phyloP scores from a whole-genome alignment of 1,284 basidiomycete species.

The Heliocybe sulcata region DNA sequence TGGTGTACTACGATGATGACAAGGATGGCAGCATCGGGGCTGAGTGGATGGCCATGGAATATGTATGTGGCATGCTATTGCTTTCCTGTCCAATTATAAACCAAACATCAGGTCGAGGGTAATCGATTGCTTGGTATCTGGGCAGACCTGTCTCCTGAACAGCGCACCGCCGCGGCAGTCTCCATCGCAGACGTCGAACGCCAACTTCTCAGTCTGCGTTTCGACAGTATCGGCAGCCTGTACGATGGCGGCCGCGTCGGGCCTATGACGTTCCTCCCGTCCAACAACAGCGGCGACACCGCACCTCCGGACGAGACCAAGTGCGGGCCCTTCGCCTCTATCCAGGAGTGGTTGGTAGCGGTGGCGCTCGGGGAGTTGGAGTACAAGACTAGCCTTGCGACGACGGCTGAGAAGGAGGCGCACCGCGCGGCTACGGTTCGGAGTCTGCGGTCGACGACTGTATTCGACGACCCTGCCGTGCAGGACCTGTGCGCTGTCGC shows the following conservation, averaged over 20 bases:
- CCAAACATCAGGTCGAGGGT: not conserved
- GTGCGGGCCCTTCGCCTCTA: conserved; percentile 12
- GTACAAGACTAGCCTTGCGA: not conserved
- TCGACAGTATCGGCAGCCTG: conserved; percentile 13
- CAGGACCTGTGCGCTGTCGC: not conserved
- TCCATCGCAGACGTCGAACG: conserved; percentile 10
- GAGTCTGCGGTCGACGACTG: not conserved
- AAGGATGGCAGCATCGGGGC: not conserved
- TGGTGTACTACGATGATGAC: not conserved
- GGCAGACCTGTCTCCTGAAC: not conserved
- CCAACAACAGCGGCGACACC: conserved; percentile 4
- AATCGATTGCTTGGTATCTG: not conserved
- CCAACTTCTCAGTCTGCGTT: conserved; percentile 8
- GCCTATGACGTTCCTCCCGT: conserved; percentile 9
- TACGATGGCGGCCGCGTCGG: conserved; percentile 7
- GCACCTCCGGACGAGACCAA: conserved; percentile 7
- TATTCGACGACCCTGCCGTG: not conserved
- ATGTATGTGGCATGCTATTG: not conserved
- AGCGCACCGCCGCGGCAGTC: not conserved
- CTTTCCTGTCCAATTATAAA: not conserved
- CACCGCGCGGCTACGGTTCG: not conserved
- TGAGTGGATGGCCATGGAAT: conserved; percentile 1
- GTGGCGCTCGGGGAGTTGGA: conserved; percentile 11
- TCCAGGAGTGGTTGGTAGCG: conserved; percentile 11
- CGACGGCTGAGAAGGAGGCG: not conserved